Evolutionary conservation across 768 basidiomycete species (phyloP).

Genomic region (Russula olivacea): DNA sequence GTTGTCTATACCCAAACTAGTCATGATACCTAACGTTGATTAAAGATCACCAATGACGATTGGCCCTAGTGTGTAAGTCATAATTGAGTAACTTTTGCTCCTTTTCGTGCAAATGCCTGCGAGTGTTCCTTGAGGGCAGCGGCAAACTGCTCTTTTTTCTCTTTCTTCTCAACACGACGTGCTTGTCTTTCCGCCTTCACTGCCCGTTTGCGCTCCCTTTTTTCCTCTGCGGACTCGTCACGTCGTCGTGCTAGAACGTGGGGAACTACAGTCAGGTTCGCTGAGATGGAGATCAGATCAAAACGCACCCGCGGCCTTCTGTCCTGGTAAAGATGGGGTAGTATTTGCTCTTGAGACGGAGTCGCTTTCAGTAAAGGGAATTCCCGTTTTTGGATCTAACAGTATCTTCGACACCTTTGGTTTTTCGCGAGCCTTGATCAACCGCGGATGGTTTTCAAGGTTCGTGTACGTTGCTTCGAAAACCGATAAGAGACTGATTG

Average conservation of each 20-base stretch:
- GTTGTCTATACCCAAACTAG: conserved; percentile 18
- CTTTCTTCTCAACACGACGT: conserved; percentile 64
- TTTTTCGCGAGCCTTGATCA: conserved; percentile 64
- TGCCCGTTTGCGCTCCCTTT: conserved; percentile 62
- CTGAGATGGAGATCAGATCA: conserved; percentile 6
- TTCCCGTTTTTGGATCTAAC: conserved; percentile 70
- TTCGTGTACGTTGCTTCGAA: conserved; percentile 92
- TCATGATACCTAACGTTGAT: conserved; percentile 9
- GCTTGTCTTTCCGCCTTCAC: conserved; percentile 60
- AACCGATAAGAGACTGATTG: conserved; percentile 1
- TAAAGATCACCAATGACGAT: not conserved
- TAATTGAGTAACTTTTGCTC: conserved; percentile 33
- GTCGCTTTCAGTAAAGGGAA: conserved; percentile 50
- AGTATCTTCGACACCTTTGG: conserved; percentile 55
- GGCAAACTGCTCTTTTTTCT: conserved; percentile 55
- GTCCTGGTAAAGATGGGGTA: conserved; percentile 13
- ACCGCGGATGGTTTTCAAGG: conserved; percentile 90
- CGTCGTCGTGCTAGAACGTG: conserved; percentile 60
- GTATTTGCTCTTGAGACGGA: conserved; percentile 20
- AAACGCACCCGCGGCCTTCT: conserved; percentile 5
- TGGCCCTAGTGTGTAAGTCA: conserved; percentile 18
- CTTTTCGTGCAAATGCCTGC: conserved; percentile 41
- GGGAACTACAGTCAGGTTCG: conserved; percentile 31
- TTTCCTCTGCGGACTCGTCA: conserved; percentile 71
- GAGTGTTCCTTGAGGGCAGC: conserved; percentile 59